Evolutionary conservation across 176 grass and related monocot species (phyloP), one percentile per base, ranked within the genome.

Genomic region (Carex kokanica): DNA sequence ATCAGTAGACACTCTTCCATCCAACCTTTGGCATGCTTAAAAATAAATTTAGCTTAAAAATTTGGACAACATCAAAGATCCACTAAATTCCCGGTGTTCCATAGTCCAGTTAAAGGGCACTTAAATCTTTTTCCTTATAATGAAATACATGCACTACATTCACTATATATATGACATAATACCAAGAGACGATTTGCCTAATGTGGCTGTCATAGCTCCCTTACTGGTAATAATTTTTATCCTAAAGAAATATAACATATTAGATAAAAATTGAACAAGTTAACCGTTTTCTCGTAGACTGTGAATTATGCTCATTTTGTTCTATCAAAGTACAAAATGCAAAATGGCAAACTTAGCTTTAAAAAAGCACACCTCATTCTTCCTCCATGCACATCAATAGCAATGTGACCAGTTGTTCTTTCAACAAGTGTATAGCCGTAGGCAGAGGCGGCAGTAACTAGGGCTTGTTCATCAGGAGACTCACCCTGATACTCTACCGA

Each of bases 401-500:
- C 97, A 86, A 99, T 87, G 57, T 99, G 97, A 11, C 97, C 93
- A 2, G 93, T 96, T 55, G 97, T 99, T 86, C 97, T 88, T 84
- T 99, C 93, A 58, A 96, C 53, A 81, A 99, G 97, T 16, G 81
- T 93, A 78, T 99, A 96, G 54, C 97, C 93, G 8, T 96, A 96
- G 79, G 89, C 86, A 85, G 91, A 84, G 66, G 97, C 97, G 56
- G 97, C 97, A 74, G 27, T 90, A 84, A 99, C 97, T 82, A 99
- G 90, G 29, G 97, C 93, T 86, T 96, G 97, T 57, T 99, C 97
- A 88, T 99, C 97, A 84, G 97, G 97, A 83, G 97, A 99, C 70
- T 99, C 97, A 0, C 97, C 93, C 77, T 99, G 97, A 88, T 99
- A 99, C 88, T 95, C 83, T 83, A 99, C 92, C 86, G 59, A 60